phyloP scores from a whole-genome alignment of 208 protist genomes.

The Endotrypanum monterogeii region DNA sequence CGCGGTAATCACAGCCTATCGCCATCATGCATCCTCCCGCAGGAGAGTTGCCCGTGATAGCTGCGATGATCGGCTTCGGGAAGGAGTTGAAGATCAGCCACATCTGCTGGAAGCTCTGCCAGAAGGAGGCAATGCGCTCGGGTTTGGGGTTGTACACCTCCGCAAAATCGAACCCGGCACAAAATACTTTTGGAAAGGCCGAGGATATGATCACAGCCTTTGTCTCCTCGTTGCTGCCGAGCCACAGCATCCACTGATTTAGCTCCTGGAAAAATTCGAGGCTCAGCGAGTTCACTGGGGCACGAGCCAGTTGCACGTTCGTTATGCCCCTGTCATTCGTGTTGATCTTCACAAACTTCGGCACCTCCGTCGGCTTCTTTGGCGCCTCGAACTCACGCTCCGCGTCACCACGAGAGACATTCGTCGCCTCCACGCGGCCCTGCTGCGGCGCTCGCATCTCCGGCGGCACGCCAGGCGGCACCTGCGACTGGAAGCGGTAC shows the following conservation, averaged over 20 bases:
- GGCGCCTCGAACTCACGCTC: conserved; percentile 57
- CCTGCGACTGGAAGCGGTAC: conserved; percentile 29
- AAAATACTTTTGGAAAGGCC: conserved; percentile 79
- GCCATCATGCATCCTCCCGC: conserved; percentile 80
- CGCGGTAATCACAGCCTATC: conserved; percentile 78
- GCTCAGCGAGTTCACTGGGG: conserved; percentile 75
- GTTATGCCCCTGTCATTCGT: conserved; percentile 66
- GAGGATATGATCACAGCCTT: conserved; percentile 74
- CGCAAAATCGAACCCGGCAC: conserved; percentile 67
- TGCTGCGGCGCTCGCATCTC: conserved; percentile 11
- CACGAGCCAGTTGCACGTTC: conserved; percentile 51
- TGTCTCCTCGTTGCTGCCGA: conserved; percentile 75
- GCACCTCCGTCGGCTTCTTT: conserved; percentile 65
- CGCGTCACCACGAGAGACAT: neutral
- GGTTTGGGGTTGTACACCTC: conserved; percentile 76
- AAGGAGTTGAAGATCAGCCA: conserved; percentile 86
- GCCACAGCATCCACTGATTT: conserved; percentile 85
- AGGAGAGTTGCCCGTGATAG: conserved; percentile 74
- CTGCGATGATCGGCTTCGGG: conserved; percentile 79
- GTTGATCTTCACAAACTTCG: conserved; percentile 70
- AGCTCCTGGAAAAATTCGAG: conserved; percentile 77
- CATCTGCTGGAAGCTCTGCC: conserved; percentile 74
- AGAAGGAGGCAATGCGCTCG: conserved; percentile 67
- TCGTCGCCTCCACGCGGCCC: neutral
- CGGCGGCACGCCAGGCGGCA: conserved; percentile 17